A percentile compares a stretch with the other conserved stretches of the same genome.
Evolutionary conservation across 108 stramenopile species (phyloP).

Genomic region (Skeletonema menzelii): DNA sequence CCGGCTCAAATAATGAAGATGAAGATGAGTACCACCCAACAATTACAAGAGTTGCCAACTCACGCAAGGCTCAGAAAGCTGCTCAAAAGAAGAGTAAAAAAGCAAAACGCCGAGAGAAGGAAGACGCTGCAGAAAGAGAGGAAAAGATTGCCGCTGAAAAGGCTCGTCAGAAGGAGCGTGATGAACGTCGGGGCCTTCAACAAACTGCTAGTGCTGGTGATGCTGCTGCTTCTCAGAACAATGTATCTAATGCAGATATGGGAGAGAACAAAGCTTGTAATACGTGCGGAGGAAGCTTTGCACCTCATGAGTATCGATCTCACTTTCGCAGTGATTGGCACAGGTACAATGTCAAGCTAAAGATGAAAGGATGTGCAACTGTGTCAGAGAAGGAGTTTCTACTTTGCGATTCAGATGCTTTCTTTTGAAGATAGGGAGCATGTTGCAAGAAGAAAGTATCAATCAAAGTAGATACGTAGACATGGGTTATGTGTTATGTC

Average conservation of each 20-base stretch:
- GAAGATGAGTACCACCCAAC: conserved; percentile 3
- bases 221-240: neutral
- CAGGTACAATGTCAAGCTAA: conserved; percentile 94
- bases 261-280: conserved; percentile 69
- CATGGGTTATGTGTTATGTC: too few species aligned
- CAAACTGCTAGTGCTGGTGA: neutral
- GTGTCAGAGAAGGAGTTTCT: conserved; percentile 80
- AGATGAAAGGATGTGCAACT: conserved; percentile 69
- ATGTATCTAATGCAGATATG: neutral
- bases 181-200: conserved; percentile 21
- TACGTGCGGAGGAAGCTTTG: conserved; percentile 85
- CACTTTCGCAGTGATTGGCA: conserved; percentile 97
- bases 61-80: conserved; percentile 59
- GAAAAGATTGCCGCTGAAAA: conserved; percentile 38
- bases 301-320: conserved; percentile 69
- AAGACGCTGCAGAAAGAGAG: conserved; percentile 47
- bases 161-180: conserved; percentile 37
- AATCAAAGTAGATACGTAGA: too few species aligned
- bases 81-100: conserved; percentile 87
- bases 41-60: neutral
- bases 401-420: conserved; percentile 63
- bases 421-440: conserved; percentile 16
- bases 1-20: neutral
- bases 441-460: neutral
- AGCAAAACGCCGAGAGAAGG: conserved; percentile 64